Base-by-base conservation (phyloP, 768 basidiomycete species). In the Mrakia blollopis region DNA sequence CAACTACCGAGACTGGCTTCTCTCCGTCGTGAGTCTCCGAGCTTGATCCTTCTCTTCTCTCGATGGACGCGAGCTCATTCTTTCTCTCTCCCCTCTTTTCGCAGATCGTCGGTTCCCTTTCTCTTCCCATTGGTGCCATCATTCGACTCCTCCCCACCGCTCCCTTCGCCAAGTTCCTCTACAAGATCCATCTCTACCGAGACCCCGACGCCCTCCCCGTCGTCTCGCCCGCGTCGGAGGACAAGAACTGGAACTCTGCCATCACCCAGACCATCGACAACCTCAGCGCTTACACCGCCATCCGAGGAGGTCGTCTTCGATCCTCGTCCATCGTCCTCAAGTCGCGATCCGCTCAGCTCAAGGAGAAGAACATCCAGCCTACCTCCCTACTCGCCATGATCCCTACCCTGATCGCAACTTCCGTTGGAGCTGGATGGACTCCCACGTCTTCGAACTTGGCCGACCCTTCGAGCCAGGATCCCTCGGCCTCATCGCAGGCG, bases 231-330 rank as follows among this genome's bases (percentile, higher is more conserved):
- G 80, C 82, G 57, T 79, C 81, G 44, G 81, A 80, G 79, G 80
- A 84, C 67, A 81, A 81, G 78, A 81, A 72, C 6, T 92, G 92
- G 91, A 89, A 90, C 81, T 87, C 89, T 47, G 94, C 94, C 2
- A 89, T 97, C 74, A 87, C 89, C 61, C 86, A 89, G 73, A 90
- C 97, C 52, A 90, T 90, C 75, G 93, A 98, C 83, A 94, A 97
- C 82, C 88, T 99, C 72, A 85, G 86, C 54, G 91, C 90, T 1
- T 98, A 96, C 83, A 85, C 90, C 3, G 89, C 90, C 74, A 85
- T 96, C 68, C 91, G 94, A 73, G 95, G 96, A 50, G 95, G 90
- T n/a, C 90, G 95, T 76, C 84, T 94, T 65, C 89, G 92, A 50
- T 90, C 91, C 7, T 93, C 92, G 2, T 91, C 91, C 5, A 44